These are phyloP conservation scores for Geosmithia morbida DNA, from an alignment of 2,329 filamentous ascomycete species.

Conservation along the genomic window DNA sequence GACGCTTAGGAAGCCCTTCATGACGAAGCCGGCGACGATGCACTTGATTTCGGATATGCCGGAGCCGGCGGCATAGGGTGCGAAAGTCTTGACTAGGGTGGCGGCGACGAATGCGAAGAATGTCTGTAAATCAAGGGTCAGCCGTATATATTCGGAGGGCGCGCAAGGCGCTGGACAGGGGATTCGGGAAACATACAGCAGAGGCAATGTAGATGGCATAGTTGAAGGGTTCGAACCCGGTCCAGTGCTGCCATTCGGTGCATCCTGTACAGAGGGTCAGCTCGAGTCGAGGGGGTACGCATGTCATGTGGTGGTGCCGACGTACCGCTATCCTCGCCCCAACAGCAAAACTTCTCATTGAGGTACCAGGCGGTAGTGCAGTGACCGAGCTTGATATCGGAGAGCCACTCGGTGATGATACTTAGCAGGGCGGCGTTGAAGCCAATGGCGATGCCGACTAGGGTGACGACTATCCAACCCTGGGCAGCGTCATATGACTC, in stretches of 20 bases:
- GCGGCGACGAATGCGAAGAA: constrained; percentile 74
- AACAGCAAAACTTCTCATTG: constrained; percentile 96
- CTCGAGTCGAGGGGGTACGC: not conserved
- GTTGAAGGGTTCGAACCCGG: constrained; percentile 60
- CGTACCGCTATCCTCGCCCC: constrained; percentile 76
- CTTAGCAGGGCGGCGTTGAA: constrained; percentile 87
- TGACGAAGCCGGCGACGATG: constrained; percentile 96
- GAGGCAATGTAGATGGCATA: constrained; percentile 82
- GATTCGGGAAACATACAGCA: constrained; percentile 38
- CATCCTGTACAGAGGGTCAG: constrained; percentile 43
- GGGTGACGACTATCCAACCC: constrained; percentile 92
- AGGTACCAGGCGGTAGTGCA: constrained; percentile 93
- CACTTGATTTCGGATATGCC: constrained; percentile 99
- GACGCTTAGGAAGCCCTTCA: constrained; percentile 92
- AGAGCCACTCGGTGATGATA: constrained; percentile 93
- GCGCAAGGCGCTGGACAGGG: not conserved
- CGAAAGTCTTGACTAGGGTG: constrained; percentile 75
- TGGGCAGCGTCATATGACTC: constrained; percentile 93
- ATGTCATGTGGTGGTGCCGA: not conserved
- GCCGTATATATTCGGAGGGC: not conserved
- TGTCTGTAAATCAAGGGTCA: constrained; percentile 28
- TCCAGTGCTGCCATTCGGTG: constrained; percentile 81
- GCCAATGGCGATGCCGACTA: constrained; percentile 86
- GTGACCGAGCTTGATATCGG: constrained; percentile 91
- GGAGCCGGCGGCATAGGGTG: constrained; percentile 89